Conservation (phyloP, 352 stramenopile species). For the Pythium aristosporum region DNA sequence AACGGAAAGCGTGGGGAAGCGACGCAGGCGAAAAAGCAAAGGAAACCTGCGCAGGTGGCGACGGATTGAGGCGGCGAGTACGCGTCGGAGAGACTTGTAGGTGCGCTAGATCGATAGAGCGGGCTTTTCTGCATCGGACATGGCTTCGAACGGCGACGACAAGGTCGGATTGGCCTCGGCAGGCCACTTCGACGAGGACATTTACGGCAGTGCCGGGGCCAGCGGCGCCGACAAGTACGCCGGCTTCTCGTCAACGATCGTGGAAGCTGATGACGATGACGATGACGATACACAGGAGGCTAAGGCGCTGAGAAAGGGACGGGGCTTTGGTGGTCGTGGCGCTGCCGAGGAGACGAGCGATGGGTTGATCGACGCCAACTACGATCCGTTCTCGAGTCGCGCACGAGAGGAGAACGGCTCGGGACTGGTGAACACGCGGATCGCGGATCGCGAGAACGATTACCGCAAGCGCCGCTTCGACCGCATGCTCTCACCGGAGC, state of each 20-base stretch:
- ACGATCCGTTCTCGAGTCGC: constrained; percentile 85
- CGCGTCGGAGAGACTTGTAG: not conserved
- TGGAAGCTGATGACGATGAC: constrained; percentile 55
- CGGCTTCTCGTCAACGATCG: constrained; percentile 58
- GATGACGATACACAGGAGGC: constrained; percentile 35
- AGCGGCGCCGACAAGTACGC: constrained; percentile 45
- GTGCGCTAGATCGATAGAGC: constrained; percentile 7
- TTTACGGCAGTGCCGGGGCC: constrained; percentile 47
- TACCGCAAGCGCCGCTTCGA: constrained; percentile 90
- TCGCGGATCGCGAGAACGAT: constrained; percentile 93
- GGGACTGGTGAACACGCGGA: constrained; percentile 93
- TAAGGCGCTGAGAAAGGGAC: constrained; percentile 30
- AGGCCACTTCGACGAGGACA: constrained; percentile 75
- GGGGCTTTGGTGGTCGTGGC: constrained; percentile 7
- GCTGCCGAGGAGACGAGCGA: constrained; percentile 22
- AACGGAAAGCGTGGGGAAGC: constrained; percentile 1
- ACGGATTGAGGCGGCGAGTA: not conserved
- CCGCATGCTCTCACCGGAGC: constrained; percentile 85
- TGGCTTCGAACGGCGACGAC: constrained; percentile 26
- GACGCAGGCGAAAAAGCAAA: constrained; percentile 5
- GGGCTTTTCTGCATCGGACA: constrained; percentile 6
- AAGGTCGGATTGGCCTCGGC: constrained; percentile 58
- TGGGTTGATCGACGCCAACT: constrained; percentile 77
- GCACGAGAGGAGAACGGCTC: constrained; percentile 83
- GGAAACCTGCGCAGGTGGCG: not conserved